Evolutionary conservation across 176 grass and related monocot genomes (phyloP).

Genomic region (Typha latifolia): DNA sequence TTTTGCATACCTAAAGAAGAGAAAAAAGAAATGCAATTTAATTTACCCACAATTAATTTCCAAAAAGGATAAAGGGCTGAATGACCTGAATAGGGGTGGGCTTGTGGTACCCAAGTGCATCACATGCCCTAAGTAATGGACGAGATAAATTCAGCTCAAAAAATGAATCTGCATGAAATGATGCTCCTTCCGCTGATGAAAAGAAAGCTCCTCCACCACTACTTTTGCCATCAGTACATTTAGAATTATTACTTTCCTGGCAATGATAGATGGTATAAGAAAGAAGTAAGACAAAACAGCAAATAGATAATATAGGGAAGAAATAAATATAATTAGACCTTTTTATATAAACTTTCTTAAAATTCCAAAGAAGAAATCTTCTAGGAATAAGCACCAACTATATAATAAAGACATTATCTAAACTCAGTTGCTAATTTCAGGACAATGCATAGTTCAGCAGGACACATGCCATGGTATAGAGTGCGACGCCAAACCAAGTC

Average conservation of each 20-base stretch:
- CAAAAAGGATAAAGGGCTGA: slow-evolving; percentile 8
- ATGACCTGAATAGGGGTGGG: slow-evolving; percentile 93
- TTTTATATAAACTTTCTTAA: neutral
- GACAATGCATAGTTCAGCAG: too few species aligned
- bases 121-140: slow-evolving; percentile 74
- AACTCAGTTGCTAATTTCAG: too few species aligned
- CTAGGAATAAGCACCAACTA: too few species aligned
- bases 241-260: slow-evolving; percentile 12
- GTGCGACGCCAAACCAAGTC: too few species aligned
- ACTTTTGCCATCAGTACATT: neutral
- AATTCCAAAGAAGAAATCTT: too few species aligned
- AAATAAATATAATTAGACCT: neutral
- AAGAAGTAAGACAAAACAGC: neutral
- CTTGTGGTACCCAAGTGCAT: slow-evolving; percentile 86
- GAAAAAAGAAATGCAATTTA: neutral
- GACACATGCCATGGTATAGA: too few species aligned
- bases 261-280: neutral
- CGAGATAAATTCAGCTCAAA: slow-evolving; percentile 82
- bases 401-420: too few species aligned
- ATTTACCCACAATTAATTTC: neutral
- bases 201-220: slow-evolving; percentile 41
- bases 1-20: neutral
- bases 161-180: slow-evolving; percentile 90
- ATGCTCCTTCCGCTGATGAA: slow-evolving; percentile 57
- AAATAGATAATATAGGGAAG: neutral